Evolutionary conservation across 352 stramenopile genomes (phyloP).

Genomic region (Globisporangium spiculum): DNA sequence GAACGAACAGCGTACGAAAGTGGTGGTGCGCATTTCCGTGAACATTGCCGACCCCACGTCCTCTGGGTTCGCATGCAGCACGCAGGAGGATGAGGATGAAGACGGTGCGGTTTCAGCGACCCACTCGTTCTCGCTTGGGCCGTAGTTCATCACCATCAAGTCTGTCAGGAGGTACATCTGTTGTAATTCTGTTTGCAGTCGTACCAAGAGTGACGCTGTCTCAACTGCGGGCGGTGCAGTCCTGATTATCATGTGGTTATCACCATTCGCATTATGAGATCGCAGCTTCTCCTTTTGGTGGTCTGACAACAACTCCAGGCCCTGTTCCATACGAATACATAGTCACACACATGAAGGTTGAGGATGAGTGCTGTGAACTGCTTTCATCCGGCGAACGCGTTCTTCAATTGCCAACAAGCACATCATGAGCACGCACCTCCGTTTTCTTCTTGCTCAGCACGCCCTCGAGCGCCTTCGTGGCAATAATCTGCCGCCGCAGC

Average conservation of each 20-base stretch:
- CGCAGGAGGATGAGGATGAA: neutral
- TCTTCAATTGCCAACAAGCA: neutral
- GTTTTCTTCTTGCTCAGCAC: neutral
- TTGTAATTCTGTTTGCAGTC: neutral
- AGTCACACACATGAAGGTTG: too few relatives aligned
- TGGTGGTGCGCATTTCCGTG: constrained; percentile 1
- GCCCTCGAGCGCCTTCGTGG: neutral
- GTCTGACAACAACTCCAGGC: neutral
- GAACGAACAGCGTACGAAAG: neutral
- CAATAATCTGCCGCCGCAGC: neutral
- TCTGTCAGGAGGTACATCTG: neutral
- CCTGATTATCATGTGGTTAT: too few relatives aligned
- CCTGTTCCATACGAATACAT: neutral
- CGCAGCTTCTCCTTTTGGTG: neutral
- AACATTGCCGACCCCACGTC: neutral
- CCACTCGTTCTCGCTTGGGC: neutral
- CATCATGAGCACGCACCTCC: neutral
- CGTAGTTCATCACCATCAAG: neutral
- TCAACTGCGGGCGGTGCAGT: too few relatives aligned
- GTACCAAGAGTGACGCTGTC: too few relatives aligned
- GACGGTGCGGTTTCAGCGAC: neutral
- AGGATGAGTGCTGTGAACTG: too few relatives aligned
- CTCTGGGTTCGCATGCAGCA: neutral
- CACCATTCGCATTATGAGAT: too few relatives aligned
- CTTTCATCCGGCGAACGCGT: neutral